These are phyloP conservation scores for Fusarium mundagurra DNA, from an alignment of 2,329 filamentous ascomycete genomes.

Conservation along the genomic window DNA sequence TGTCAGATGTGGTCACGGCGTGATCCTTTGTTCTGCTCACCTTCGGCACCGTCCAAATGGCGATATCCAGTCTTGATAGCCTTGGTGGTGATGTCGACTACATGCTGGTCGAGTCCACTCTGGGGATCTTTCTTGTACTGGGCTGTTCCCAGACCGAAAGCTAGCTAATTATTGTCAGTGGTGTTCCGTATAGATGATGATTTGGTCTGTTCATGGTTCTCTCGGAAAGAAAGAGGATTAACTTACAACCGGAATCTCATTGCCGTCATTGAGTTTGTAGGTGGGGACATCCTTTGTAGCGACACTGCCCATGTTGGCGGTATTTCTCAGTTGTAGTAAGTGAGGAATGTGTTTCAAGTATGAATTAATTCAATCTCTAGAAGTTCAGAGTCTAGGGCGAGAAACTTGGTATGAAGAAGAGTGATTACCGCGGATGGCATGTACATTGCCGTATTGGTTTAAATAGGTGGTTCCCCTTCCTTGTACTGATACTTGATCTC, in stretches of 20 bases:
- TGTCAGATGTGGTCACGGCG: not conserved
- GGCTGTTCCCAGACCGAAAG: conserved; percentile 78
- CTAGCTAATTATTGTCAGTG: conserved; percentile 59
- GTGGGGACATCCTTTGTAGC: conserved; percentile 56
- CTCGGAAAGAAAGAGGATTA: not conserved
- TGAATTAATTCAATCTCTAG: not conserved
- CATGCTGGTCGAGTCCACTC: conserved; percentile 63
- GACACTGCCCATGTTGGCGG: conserved; percentile 23
- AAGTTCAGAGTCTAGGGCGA: not conserved
- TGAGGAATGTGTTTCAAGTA: not conserved
- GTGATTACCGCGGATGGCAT: not conserved
- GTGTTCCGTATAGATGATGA: not conserved
- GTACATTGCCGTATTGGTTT: not conserved
- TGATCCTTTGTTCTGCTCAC: conserved; percentile 49
- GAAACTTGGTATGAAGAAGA: not conserved
- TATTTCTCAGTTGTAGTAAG: not conserved
- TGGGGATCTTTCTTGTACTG: conserved; percentile 63
- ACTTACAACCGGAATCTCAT: conserved; percentile 74
- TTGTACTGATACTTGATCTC: not conserved
- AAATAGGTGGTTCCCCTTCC: not conserved
- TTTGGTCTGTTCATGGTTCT: not conserved
- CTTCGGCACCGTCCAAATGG: conserved; percentile 80
- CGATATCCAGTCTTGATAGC: conserved; percentile 76
- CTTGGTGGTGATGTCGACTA: conserved; percentile 61
- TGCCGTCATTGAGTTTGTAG: conserved; percentile 78